A percentile compares a stretch with the other conserved stretches of the same genome.
These are phyloP conservation scores for Cryptomeria japonica DNA, from an alignment of 75 land plant species.

Conservation along the genomic window DNA sequence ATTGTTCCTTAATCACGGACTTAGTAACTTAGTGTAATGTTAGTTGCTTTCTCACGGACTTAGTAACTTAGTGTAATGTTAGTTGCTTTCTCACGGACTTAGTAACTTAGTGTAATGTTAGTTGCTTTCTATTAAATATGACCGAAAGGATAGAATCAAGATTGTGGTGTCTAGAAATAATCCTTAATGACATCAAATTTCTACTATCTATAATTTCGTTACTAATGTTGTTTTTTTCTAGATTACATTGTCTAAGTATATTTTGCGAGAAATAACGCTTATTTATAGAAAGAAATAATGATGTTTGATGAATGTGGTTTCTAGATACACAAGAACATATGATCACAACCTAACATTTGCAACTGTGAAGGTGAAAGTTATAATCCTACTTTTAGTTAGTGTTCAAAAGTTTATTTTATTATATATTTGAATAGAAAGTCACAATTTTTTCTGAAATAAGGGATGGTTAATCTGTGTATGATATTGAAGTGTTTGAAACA, in stretches of 20 bases:
- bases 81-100: neutral
- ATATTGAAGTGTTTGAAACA: neutral
- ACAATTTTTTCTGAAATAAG: neutral
- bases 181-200: too few relatives aligned
- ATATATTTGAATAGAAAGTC: neutral
- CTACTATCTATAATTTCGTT: too few relatives aligned
- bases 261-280: neutral
- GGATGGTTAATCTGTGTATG: too few relatives aligned
- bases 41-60: neutral
- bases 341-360: slow-evolving; percentile 9
- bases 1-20: neutral
- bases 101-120: neutral
- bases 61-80: neutral
- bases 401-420: neutral
- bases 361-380: slow-evolving; percentile 3
- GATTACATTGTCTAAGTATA: too few relatives aligned
- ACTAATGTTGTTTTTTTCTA: too few relatives aligned
- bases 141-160: neutral
- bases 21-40: neutral
- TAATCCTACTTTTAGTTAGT: neutral
- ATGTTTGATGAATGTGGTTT: neutral
- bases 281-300: neutral
- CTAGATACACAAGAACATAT: slow-evolving; percentile 1
- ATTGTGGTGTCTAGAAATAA: too few relatives aligned
- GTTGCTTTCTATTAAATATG: neutral